These are phyloP conservation scores for Quercus glauca DNA, from an alignment of 306 rosid species.

Conservation along the genomic window DNA sequence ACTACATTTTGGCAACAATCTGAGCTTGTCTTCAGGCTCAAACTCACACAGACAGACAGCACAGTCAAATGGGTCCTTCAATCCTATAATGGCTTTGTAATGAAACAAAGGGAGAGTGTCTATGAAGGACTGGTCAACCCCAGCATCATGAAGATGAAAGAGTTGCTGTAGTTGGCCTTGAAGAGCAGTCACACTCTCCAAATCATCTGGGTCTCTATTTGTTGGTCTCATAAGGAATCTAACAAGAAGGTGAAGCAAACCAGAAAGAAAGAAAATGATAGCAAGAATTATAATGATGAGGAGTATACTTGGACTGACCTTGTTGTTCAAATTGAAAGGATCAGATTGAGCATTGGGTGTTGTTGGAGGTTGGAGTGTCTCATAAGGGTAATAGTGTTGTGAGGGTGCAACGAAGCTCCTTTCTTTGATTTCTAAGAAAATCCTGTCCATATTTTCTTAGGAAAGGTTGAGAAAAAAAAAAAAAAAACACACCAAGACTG, in stretches of 20 bases:
- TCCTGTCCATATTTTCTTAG: constrained; percentile 32
- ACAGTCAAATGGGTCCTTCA: constrained; percentile 87
- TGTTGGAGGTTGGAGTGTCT: constrained; percentile 34
- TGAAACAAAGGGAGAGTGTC: constrained; percentile 82
- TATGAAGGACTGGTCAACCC: constrained; percentile 91
- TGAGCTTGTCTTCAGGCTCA: constrained; percentile 77
- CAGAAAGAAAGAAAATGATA: constrained; percentile 84
- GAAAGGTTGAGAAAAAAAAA: constrained; percentile 8
- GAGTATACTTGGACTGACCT: constrained; percentile 70
- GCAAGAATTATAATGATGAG: constrained; percentile 76
- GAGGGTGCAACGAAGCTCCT: constrained; percentile 32
- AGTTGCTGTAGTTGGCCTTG: constrained; percentile 96
- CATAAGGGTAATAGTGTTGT: constrained; percentile 31
- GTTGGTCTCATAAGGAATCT: constrained; percentile 71
- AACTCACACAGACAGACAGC: constrained; percentile 96
- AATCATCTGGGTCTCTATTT: constrained; percentile 57
- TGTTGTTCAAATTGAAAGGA: constrained; percentile 46
- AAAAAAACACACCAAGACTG: constrained; percentile 23
- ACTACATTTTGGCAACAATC: constrained; percentile 88
- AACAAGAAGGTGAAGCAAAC: constrained; percentile 84
- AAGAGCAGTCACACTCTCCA: constrained; percentile 67
- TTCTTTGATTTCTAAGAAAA: constrained; percentile 20
- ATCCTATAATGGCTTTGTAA: constrained; percentile 77
- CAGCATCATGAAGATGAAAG: constrained; percentile 91
- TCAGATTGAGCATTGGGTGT: constrained; percentile 33